phyloP scores from a whole-genome alignment of 257 asterid species.

The Verbena officinalis region DNA sequence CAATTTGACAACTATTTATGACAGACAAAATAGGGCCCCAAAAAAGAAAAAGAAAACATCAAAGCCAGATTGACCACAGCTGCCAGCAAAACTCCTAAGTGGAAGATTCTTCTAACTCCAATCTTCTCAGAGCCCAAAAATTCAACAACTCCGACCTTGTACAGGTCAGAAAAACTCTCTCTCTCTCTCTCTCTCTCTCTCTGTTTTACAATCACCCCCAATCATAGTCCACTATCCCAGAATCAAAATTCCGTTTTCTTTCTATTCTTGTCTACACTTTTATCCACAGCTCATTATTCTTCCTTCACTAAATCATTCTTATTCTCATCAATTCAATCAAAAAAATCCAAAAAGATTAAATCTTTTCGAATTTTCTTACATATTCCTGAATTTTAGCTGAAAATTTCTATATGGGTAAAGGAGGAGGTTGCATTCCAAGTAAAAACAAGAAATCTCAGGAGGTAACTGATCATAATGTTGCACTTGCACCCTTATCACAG shows the following conservation, averaged over 20 bases:
- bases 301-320: neutral
- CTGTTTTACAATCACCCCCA: conserved; percentile 11
- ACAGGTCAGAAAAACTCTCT: conserved; percentile 22
- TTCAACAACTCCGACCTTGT: conserved; percentile 4
- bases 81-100: conserved; percentile 35
- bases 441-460: conserved; percentile 37
- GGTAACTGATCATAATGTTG: conserved; percentile 23
- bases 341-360: neutral
- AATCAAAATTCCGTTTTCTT: neutral
- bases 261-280: neutral
- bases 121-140: neutral
- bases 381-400: neutral
- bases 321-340: neutral
- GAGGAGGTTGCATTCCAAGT: conserved; percentile 68
- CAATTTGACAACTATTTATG: conserved; percentile 9
- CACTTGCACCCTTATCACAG: conserved; percentile 23
- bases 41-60: neutral
- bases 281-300: neutral
- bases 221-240: neutral
- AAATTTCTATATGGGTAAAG: conserved; percentile 58
- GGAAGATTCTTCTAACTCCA: conserved; percentile 14
- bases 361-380: neutral
- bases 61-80: conserved; percentile 13
- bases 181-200: conserved; percentile 9
- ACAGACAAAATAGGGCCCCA: conserved; percentile 9